These are phyloP conservation scores for Malus hybrid DNA, from an alignment of 331 rosid genomes.

Conservation along the genomic window DNA sequence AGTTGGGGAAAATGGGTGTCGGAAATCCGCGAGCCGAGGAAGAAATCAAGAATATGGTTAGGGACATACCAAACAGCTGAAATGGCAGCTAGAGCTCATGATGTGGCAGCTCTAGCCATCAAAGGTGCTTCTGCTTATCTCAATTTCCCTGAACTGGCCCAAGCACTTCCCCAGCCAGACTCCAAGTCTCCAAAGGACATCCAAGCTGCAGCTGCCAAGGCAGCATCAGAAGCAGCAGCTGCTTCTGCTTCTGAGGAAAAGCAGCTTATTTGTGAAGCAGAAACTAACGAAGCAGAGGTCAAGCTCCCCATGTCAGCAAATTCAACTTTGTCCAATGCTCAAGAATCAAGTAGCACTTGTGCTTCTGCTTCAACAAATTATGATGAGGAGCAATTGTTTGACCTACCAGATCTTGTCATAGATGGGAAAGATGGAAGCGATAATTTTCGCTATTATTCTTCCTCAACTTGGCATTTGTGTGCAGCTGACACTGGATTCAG, in stretches of 20 bases:
- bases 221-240: slow-evolving; percentile 28
- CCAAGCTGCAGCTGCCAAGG: slow-evolving; percentile 73
- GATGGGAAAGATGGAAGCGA: slow-evolving; percentile 21
- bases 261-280: neutral
- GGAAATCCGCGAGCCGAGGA: slow-evolving; percentile 82
- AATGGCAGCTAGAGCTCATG: slow-evolving; percentile 94
- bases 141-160: slow-evolving; percentile 64
- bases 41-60: slow-evolving; percentile 90
- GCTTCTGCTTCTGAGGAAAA: slow-evolving; percentile 13
- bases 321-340: slow-evolving; percentile 1
- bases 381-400: slow-evolving; percentile 61
- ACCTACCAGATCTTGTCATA: slow-evolving; percentile 73
- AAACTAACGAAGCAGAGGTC: slow-evolving; percentile 11
- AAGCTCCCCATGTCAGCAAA: neutral
- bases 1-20: slow-evolving; percentile 91
- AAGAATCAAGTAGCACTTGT: slow-evolving; percentile 11
- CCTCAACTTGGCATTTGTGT: slow-evolving; percentile 59
- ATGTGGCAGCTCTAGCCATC: slow-evolving; percentile 79
- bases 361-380: slow-evolving; percentile 20
- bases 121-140: slow-evolving; percentile 73
- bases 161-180: slow-evolving; percentile 54
- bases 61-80: slow-evolving; percentile 83
- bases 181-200: slow-evolving; percentile 70
- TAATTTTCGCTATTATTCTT: slow-evolving; percentile 30
- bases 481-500: slow-evolving; percentile 44